These are phyloP conservation scores for Nemania sp. DNA, from an alignment of 2,329 filamentous ascomycete species.

Conservation along the genomic window DNA sequence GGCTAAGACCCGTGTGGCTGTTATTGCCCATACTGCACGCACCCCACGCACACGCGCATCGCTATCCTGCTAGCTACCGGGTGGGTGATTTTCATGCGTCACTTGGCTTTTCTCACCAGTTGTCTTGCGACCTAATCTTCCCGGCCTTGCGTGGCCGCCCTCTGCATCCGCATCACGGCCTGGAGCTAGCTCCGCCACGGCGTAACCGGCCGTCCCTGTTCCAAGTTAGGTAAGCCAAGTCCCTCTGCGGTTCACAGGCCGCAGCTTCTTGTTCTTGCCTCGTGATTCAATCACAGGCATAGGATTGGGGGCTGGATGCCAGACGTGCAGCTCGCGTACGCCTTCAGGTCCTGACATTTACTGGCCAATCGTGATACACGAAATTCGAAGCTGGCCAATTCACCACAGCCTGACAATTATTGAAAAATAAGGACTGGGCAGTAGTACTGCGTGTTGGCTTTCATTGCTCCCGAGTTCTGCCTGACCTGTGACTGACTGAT, in stretches of 20 bases:
- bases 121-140: slow-evolving; percentile 23
- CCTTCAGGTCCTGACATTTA: slow-evolving; percentile 11
- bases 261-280: slow-evolving; percentile 10
- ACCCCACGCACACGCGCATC: slow-evolving; percentile 24
- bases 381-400: slow-evolving; percentile 5
- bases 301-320: slow-evolving; percentile 5
- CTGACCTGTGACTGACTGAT: no score
- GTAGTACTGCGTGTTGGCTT: no score
- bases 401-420: slow-evolving; percentile 12
- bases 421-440: no score
- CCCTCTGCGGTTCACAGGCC: slow-evolving; percentile 6
- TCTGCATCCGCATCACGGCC: slow-evolving; percentile 20
- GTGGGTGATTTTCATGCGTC: slow-evolving; percentile 16
- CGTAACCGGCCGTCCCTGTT: slow-evolving; percentile 12
- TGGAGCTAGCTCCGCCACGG: slow-evolving; percentile 1
- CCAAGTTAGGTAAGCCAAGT: slow-evolving; percentile 26
- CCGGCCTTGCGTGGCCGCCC: slow-evolving; percentile 15
- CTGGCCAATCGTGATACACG: slow-evolving; percentile 11
- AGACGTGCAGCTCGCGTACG: slow-evolving; percentile 10
- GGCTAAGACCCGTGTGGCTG: neutral
- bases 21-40: slow-evolving; percentile 12
- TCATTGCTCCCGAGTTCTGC: no score
- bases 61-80: slow-evolving; percentile 15
- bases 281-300: slow-evolving; percentile 6
- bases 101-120: slow-evolving; percentile 9